Evolutionary conservation across 2,329 filamentous ascomycete species (phyloP).

Genomic region (Erysiphe pisi): DNA sequence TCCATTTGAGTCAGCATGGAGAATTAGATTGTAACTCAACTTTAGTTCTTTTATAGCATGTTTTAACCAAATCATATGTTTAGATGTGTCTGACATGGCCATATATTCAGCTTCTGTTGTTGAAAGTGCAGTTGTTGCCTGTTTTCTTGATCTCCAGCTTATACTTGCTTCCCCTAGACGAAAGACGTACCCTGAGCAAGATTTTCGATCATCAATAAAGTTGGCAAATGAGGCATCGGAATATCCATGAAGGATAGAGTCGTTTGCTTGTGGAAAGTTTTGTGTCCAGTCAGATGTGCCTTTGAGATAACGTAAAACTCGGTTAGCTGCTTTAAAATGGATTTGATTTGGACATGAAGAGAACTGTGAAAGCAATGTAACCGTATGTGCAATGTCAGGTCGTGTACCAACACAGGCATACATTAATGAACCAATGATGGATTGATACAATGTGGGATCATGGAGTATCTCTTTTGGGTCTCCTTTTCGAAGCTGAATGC

Average conservation of each 20-base stretch:
- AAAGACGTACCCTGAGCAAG: slow-evolving; percentile 19
- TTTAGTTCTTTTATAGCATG: not conserved
- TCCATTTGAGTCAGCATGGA: slow-evolving; percentile 22
- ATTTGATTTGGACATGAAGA: slow-evolving; percentile 23
- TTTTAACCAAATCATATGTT: slow-evolving; percentile 17
- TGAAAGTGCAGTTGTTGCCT: slow-evolving; percentile 11
- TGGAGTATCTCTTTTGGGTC: not conserved
- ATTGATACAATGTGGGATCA: slow-evolving; percentile 13
- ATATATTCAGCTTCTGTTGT: slow-evolving; percentile 26
- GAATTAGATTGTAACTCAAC: not conserved
- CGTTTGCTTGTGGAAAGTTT: not conserved
- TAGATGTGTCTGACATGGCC: slow-evolving; percentile 11
- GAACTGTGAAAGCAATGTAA: slow-evolving; percentile 24
- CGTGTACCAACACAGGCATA: slow-evolving; percentile 24
- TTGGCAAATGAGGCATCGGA: slow-evolving; percentile 22
- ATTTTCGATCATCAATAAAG: slow-evolving; percentile 26
- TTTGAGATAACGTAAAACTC: slow-evolving; percentile 22
- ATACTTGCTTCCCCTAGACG: slow-evolving; percentile 20
- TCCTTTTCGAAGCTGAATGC: not conserved
- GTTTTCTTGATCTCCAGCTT: slow-evolving; percentile 16
- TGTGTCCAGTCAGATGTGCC: slow-evolving; percentile 23
- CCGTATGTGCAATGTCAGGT: slow-evolving; percentile 22
- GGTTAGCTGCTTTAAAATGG: not conserved
- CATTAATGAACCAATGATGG: slow-evolving; percentile 25
- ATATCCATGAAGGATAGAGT: slow-evolving; percentile 22